Evolutionary conservation across 2,329 filamentous ascomycete genomes (phyloP), one percentile per base, ranked within the genome.

Genomic region (Penicillium polonicum): DNA sequence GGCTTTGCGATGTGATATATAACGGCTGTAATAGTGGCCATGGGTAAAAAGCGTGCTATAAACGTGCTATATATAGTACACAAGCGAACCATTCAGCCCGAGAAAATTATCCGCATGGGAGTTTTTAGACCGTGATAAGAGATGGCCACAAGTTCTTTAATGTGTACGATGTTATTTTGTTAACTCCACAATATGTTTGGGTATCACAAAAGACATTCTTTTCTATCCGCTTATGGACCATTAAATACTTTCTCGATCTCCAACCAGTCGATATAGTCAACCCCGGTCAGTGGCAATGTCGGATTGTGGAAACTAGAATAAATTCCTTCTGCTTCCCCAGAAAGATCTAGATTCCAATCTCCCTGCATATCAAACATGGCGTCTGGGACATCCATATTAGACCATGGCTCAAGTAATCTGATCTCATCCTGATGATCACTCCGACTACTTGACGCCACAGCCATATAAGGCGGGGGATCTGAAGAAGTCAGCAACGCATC

Each of bases 261-360:
- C n/a, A 61, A 41, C 64, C 64, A 66, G 41, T 66, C 64, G 36
- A 55, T 57, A 35, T 66, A 57, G 49, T 66, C 63, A 10, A 66
- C 61, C 7, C 64, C 64, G 1, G 64, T 66, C 27, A 66, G 44
- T 9, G 64, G 60, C 17, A 66, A 42, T 5, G 56, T 61, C 4
- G 64, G 64, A 50, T 63, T 59, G 21, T 63, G 45, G 29, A 66
- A 66, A 38, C 64, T 66, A 6, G 60, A 65, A 55, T 66, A 66
- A 10, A 66, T 65, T 4, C 59, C 61, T 44, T 66, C 60, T 9
- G 63, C 63, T n/a, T 65, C 61, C 1, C 50, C 58, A 12, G 61
- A 52, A 5, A 65, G 48, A 42, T 65, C 61, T n/a, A 64, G 23
- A 39, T 57, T 29, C 60, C 56, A 65, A 9, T 62, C 58, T 23